A percentile compares a stretch with the other conserved stretches of the same genome.
Evolutionary conservation across 352 stramenopile species (phyloP).

Genomic region (Phytophthora meadii): DNA sequence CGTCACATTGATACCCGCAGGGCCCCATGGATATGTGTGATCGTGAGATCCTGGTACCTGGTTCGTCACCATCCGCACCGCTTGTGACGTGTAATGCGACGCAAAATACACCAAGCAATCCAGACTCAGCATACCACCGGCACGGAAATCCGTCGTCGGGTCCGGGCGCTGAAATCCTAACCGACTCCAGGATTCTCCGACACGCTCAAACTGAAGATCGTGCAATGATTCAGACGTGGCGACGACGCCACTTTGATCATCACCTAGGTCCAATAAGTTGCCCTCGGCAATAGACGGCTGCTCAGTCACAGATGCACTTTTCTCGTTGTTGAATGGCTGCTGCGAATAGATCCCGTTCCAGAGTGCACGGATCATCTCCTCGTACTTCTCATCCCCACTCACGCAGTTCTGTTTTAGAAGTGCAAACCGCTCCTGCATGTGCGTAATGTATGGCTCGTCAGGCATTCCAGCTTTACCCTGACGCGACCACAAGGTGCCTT

Average conservation of each 20-base stretch:
- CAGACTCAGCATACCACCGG: constrained; percentile 80
- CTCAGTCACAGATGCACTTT: constrained; percentile 11
- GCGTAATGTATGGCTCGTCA: constrained; percentile 53
- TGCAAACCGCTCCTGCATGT: constrained; percentile 74
- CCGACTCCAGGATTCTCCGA: constrained; percentile 80
- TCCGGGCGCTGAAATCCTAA: constrained; percentile 86
- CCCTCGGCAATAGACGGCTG: constrained; percentile 34
- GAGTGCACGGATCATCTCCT: constrained; percentile 62
- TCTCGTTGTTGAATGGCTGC: constrained; percentile 42
- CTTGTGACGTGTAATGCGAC: constrained; percentile 68
- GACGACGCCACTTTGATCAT: constrained; percentile 16
- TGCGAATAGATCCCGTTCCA: constrained; percentile 77
- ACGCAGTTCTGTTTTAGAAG: constrained; percentile 77
- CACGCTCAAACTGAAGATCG: constrained; percentile 65
- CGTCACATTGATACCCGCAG: constrained; percentile 87
- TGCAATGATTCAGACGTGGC: constrained; percentile 6
- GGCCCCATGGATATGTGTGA: constrained; percentile 86
- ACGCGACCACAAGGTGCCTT: constrained; percentile 62
- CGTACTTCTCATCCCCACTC: constrained; percentile 67
- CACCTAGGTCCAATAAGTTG: constrained; percentile 33
- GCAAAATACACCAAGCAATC: constrained; percentile 87
- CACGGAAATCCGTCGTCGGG: constrained; percentile 87
- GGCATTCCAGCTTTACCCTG: constrained; percentile 65
- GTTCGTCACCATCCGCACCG: constrained; percentile 75
- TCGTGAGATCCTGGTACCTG: constrained; percentile 83